phyloP scores from a whole-genome alignment of 2,329 filamentous ascomycete genomes.

The Fusarium coffeatum region DNA sequence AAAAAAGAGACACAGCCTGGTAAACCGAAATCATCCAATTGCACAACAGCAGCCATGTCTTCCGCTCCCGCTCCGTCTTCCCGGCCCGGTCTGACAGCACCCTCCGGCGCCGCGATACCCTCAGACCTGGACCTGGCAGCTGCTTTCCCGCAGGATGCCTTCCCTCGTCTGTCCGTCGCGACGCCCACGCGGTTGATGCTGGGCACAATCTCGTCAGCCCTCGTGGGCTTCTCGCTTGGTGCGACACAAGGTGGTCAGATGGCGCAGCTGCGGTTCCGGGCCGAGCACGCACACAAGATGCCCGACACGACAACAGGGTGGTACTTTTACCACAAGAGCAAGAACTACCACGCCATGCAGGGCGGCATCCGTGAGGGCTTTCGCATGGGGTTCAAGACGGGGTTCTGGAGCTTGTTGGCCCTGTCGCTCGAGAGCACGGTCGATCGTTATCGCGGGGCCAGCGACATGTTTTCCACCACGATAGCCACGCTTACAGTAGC shows the following conservation, averaged over 20 bases:
- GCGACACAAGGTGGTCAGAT: constrained; percentile 77
- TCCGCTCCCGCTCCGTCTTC: constrained; percentile 26
- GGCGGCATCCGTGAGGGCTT: constrained; percentile 83
- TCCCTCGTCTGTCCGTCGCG: constrained; percentile 70
- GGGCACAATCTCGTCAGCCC: constrained; percentile 71
- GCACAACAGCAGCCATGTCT: background rate
- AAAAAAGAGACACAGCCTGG: constrained; percentile 1
- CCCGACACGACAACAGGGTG: constrained; percentile 85
- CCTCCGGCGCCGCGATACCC: constrained; percentile 25
- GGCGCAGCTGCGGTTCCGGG: constrained; percentile 85
- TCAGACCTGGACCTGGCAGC: constrained; percentile 17
- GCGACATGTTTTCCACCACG: constrained; percentile 84
- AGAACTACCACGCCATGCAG: constrained; percentile 88
- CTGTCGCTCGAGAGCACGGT: constrained; percentile 87
- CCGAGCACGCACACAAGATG: constrained; percentile 95
- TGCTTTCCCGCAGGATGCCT: constrained; percentile 45
- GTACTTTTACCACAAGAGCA: constrained; percentile 99
- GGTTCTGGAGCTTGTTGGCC: constrained; percentile 79
- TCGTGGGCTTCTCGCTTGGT: constrained; percentile 77
- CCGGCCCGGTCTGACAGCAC: constrained; percentile 31
- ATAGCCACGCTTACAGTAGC: constrained; percentile 86
- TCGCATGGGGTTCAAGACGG: constrained; percentile 77
- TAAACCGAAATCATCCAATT: background rate
- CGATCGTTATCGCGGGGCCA: constrained; percentile 75
- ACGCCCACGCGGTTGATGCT: constrained; percentile 74